Percentiles rank a stretch among this genome's conserved stretches.
Conservation (phyloP, 1,139 yeast genomes). For the Blastobotrys apis region DNA sequence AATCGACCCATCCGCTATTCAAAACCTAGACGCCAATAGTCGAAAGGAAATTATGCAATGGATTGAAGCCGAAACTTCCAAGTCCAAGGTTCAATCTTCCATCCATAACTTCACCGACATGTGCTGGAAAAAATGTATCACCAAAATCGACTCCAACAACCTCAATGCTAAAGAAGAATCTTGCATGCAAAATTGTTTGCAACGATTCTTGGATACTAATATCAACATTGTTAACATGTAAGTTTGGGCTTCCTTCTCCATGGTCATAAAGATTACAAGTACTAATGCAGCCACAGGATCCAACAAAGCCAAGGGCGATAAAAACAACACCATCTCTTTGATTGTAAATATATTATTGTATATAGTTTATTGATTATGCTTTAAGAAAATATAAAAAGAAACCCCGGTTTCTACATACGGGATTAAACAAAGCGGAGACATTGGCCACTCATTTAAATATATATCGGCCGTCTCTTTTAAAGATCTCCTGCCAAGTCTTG, state of each 20-base stretch:
- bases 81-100: constrained; percentile 81
- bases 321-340: neutral
- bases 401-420: too few relatives aligned
- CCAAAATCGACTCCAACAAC: constrained; percentile 46
- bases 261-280: too few relatives aligned
- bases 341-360: constrained; percentile 10
- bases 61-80: constrained; percentile 78
- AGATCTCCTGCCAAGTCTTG: constrained; percentile 6
- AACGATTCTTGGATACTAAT: constrained; percentile 82
- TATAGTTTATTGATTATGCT: neutral
- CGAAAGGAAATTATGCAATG: constrained; percentile 72
- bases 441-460: neutral
- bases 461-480: constrained; percentile 1
- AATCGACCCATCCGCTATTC: constrained; percentile 55
- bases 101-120: constrained; percentile 83
- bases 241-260: too few relatives aligned
- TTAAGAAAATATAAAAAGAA: neutral
- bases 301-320: constrained; percentile 26
- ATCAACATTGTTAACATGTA: constrained; percentile 71
- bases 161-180: constrained; percentile 59
- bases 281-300: constrained; percentile 21
- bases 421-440: too few relatives aligned
- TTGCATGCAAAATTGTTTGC: constrained; percentile 77
- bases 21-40: constrained; percentile 62
- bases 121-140: constrained; percentile 85